Conservation (phyloP, 495 filamentous ascomycete genomes). For the Neurospora sp. region DNA sequence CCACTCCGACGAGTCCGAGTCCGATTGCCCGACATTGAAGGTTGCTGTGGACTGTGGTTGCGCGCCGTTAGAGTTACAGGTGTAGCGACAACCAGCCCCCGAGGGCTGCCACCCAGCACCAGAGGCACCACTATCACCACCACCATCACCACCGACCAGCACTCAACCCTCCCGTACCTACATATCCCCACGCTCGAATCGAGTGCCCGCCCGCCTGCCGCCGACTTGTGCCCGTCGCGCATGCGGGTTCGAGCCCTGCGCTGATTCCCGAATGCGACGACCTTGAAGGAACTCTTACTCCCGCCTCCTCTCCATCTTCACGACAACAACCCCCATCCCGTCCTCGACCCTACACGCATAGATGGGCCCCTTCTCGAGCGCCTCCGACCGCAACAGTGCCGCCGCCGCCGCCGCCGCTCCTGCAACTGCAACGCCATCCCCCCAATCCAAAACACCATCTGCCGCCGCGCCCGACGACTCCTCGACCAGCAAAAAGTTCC, state of each 20-base stretch:
- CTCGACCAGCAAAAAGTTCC: slow-evolving; percentile 28
- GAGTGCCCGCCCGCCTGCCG: background rate
- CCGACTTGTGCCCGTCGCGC: background rate
- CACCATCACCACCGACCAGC: background rate
- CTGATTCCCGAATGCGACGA: slow-evolving; percentile 1
- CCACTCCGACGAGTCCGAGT: background rate
- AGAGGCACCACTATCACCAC: background rate
- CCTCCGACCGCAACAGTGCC: slow-evolving; percentile 20
- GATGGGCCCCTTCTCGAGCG: slow-evolving; percentile 27
- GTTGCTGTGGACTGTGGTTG: background rate
- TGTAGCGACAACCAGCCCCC: background rate
- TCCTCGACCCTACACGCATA: slow-evolving; percentile 12
- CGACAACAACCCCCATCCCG: slow-evolving; percentile 5
- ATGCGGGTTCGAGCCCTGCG: slow-evolving; percentile 1
- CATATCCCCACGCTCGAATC: background rate
- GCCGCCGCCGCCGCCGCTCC: slow-evolving; percentile 15
- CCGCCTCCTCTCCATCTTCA: background rate
- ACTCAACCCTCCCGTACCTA: background rate
- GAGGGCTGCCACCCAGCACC: background rate
- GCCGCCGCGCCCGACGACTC: slow-evolving; percentile 20
- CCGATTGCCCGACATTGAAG: background rate
- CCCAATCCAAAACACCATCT: slow-evolving; percentile 12
- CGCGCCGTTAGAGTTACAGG: background rate
- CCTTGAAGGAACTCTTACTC: background rate
- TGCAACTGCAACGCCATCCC: slow-evolving; percentile 1